Evolutionary conservation across 768 basidiomycete genomes (phyloP).

Genomic region (Coprinopsis marcescibilis): DNA sequence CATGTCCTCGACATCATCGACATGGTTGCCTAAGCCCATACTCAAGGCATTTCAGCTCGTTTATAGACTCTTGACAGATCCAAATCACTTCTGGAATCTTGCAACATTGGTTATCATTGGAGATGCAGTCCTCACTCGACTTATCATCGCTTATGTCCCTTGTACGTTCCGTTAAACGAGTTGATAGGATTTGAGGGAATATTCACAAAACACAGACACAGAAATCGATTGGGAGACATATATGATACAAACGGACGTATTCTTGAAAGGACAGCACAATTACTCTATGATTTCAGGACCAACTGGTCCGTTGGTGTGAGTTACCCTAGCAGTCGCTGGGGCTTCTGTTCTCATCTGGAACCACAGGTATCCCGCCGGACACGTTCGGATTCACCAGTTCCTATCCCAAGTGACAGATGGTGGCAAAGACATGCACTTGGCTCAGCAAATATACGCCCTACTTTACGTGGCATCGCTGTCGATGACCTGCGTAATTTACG

Average conservation of each 20-base stretch:
- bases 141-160: slow-evolving; percentile 76
- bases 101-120: slow-evolving; percentile 61
- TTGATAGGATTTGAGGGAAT: neutral
- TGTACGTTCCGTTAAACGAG: slow-evolving; percentile 49
- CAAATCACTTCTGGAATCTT: slow-evolving; percentile 60
- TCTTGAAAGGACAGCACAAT: slow-evolving; percentile 75
- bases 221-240: slow-evolving; percentile 99
- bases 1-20: neutral
- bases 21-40: slow-evolving; percentile 3
- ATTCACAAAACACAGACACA: slow-evolving; percentile 59
- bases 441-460: slow-evolving; percentile 73
- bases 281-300: slow-evolving; percentile 82
- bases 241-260: slow-evolving; percentile 79
- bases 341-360: slow-evolving; percentile 2
- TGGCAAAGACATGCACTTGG: slow-evolving; percentile 53
- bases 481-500: slow-evolving; percentile 66
- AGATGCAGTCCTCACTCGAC: slow-evolving; percentile 71
- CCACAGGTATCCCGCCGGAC: slow-evolving; percentile 88
- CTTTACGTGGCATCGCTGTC: slow-evolving; percentile 67
- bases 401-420: slow-evolving; percentile 59
- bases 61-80: slow-evolving; percentile 42
- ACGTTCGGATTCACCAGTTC: slow-evolving; percentile 74
- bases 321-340: slow-evolving; percentile 8
- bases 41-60: slow-evolving; percentile 18
- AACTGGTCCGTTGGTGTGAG: slow-evolving; percentile 89